phyloP scores from a whole-genome alignment of 2,329 filamentous ascomycete genomes.

The Colletotrichum cordylinicola region DNA sequence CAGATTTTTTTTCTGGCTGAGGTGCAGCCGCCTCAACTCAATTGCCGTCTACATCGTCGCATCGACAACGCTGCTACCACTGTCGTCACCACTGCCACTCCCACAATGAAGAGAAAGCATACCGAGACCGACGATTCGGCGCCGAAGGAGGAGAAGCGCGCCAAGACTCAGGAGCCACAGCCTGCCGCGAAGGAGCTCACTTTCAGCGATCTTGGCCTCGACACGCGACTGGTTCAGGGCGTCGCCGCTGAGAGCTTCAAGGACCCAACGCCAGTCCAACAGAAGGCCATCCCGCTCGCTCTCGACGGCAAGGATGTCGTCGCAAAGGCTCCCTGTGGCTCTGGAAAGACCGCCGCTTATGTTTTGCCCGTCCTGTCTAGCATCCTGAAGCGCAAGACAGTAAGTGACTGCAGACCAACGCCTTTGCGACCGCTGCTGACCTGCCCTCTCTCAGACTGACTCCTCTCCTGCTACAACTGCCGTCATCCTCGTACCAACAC shows the following conservation, averaged over 20 bases:
- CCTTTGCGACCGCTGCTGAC: constrained; percentile 6
- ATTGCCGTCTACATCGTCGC: neutral
- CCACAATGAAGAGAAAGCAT: constrained; percentile 66
- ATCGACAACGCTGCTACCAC: neutral
- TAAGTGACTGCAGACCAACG: constrained; percentile 32
- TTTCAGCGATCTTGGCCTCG: constrained; percentile 81
- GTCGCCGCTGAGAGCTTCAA: constrained; percentile 84
- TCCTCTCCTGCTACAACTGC: constrained; percentile 65
- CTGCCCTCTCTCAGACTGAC: constrained; percentile 45
- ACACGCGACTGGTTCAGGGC: constrained; percentile 84
- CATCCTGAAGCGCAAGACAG: constrained; percentile 79
- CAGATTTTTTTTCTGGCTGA: constrained; percentile 15
- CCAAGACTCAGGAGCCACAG: constrained; percentile 29
- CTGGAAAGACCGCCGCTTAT: constrained; percentile 97
- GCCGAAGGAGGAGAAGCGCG: constrained; percentile 39
- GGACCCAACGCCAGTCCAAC: constrained; percentile 87
- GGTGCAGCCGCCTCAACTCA: neutral
- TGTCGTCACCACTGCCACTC: neutral
- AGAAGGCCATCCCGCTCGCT: constrained; percentile 85
- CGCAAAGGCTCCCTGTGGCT: constrained; percentile 92
- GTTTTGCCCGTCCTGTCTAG: constrained; percentile 86
- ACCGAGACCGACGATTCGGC: constrained; percentile 61
- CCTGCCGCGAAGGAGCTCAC: constrained; percentile 38
- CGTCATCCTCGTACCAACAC: constrained; percentile 92
- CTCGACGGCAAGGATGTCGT: constrained; percentile 89